Conservation (phyloP, 2,329 filamentous ascomycete genomes). For the Aspergillus uvarum region DNA sequence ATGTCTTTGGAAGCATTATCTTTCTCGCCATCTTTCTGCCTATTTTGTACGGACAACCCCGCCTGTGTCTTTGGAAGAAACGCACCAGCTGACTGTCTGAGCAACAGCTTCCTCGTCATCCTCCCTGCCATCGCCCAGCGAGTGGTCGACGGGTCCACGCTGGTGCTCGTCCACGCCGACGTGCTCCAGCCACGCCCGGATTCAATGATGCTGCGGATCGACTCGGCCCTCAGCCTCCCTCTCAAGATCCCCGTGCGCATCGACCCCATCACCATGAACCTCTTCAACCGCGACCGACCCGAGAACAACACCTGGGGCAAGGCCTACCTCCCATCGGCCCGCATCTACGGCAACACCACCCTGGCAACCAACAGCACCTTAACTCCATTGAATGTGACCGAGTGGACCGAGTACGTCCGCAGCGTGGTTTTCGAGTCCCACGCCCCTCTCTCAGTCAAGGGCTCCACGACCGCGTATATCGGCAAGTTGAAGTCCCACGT, state of each 20-base stretch:
- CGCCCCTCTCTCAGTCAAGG: slow-evolving; percentile 28
- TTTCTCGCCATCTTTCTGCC: slow-evolving; percentile 43
- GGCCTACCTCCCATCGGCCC: slow-evolving; percentile 23
- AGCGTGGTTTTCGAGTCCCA: slow-evolving; percentile 31
- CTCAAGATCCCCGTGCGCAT: slow-evolving; percentile 37
- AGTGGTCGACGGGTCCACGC: slow-evolving; percentile 37
- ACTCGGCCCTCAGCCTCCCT: slow-evolving; percentile 39
- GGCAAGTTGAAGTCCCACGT: slow-evolving; percentile 36
- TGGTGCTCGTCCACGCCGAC: slow-evolving; percentile 37
- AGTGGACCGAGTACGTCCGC: slow-evolving; percentile 36
- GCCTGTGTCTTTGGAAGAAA: not conserved
- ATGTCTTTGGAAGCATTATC: slow-evolving; percentile 35
- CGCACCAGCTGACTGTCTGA: slow-evolving; percentile 1
- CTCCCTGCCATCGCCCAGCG: slow-evolving; percentile 44
- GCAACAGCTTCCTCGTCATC: slow-evolving; percentile 38
- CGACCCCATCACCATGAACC: slow-evolving; percentile 33
- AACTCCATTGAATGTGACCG: slow-evolving; percentile 29
- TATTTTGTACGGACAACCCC: slow-evolving; percentile 34
- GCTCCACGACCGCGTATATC: slow-evolving; percentile 31
- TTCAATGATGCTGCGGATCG: slow-evolving; percentile 34
- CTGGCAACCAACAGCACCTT: slow-evolving; percentile 24
- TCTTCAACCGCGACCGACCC: slow-evolving; percentile 34
- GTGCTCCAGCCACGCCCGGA: slow-evolving; percentile 37
- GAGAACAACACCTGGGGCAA: slow-evolving; percentile 31
- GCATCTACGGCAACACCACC: slow-evolving; percentile 38